phyloP scores from a whole-genome alignment of 1,284 basidiomycete genomes.

The Bothia castanella region DNA sequence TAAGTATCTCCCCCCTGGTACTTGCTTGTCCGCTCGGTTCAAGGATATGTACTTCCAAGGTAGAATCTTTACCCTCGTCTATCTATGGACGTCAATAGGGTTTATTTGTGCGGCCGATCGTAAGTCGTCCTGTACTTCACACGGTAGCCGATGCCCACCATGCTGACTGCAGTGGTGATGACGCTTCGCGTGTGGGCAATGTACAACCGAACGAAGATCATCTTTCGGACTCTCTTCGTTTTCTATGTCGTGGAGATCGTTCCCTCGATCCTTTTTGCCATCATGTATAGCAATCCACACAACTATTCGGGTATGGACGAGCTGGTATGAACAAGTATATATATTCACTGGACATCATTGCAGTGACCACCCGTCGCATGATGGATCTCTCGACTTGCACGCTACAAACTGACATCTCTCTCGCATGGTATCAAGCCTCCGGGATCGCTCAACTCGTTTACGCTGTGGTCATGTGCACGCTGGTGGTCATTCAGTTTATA shows the following conservation, averaged over 20 bases:
- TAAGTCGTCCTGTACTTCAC: background rate
- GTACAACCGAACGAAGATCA: constrained; percentile 9
- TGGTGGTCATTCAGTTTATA: constrained; percentile 8
- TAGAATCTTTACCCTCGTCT: background rate
- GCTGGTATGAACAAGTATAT: no score
- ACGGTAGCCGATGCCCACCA: background rate
- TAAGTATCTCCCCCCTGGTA: background rate
- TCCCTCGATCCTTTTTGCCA: background rate
- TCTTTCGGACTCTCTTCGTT: constrained; percentile 4
- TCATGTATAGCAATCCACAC: constrained; percentile 4
- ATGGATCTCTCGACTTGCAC: constrained; percentile 1
- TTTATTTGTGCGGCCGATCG: constrained; percentile 4
- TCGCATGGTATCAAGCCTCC: background rate
- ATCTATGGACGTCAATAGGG: background rate
- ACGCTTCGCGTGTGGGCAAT: constrained; percentile 17
- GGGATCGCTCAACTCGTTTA: constrained; percentile 2
- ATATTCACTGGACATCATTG: background rate
- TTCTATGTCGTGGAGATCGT: constrained; percentile 7
- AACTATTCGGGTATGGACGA: background rate
- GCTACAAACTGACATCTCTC: background rate
- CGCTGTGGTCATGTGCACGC: constrained; percentile 3
- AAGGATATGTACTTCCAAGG: constrained; percentile 5
- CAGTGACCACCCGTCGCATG: background rate
- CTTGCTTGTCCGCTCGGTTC: no score
- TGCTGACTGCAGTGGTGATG: constrained; percentile 5